A percentile compares a stretch with the other conserved stretches of the same genome.
These are phyloP conservation scores for Lentinula detonsa DNA, from an alignment of 768 basidiomycete genomes.

Conservation along the genomic window DNA sequence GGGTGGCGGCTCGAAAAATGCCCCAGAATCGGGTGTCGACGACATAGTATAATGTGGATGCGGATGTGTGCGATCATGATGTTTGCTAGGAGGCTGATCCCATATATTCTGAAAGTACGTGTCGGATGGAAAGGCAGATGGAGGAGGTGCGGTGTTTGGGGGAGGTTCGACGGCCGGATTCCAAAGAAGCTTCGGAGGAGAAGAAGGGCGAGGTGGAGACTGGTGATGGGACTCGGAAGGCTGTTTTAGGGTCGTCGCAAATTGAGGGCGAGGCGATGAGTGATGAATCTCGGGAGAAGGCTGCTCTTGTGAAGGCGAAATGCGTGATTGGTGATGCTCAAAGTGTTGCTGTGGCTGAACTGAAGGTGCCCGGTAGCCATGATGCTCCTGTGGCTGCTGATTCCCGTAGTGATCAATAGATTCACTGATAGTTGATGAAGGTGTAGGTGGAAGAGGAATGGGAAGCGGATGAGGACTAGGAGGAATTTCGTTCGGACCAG, in stretches of 20 bases:
- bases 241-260: conserved; percentile 16
- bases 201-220: conserved; percentile 38
- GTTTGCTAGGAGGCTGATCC: conserved; percentile 55
- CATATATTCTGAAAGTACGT: conserved; percentile 83
- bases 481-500: conserved; percentile 56
- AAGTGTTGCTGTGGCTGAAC: background rate
- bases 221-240: conserved; percentile 13
- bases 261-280: conserved; percentile 20
- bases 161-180: conserved; percentile 79
- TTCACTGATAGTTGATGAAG: background rate
- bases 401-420: background rate
- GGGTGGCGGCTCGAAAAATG: conserved; percentile 58
- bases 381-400: background rate
- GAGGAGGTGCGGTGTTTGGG: conserved; percentile 50
- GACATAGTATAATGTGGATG: conserved; percentile 19
- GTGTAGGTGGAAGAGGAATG: conserved; percentile 39
- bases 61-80: conserved; percentile 30
- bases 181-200: conserved; percentile 70
- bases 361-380: background rate
- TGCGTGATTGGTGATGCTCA: conserved; percentile 11
- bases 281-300: conserved; percentile 11
- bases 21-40: conserved; percentile 32
- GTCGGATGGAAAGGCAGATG: conserved; percentile 59
- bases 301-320: conserved; percentile 15
- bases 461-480: conserved; percentile 48